Conservation (phyloP, 306 rosid species). For the Gynostemma pentaphyllum region DNA sequence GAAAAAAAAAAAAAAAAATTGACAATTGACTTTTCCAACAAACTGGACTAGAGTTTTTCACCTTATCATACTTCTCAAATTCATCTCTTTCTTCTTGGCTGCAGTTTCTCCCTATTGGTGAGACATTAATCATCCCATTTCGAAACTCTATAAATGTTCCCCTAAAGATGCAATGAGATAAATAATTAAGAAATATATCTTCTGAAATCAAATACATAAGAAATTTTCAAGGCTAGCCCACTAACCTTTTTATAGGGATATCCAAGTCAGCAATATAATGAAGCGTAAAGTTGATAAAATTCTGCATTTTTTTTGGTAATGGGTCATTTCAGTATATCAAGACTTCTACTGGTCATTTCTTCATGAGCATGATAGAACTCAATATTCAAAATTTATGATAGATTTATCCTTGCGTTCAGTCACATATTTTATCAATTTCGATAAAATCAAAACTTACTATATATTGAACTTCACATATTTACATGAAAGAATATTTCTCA, state of each 20-base stretch:
- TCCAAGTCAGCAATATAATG: slow-evolving; percentile 94
- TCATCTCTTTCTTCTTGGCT: slow-evolving; percentile 98
- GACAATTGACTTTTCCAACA: background rate
- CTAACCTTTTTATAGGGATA: slow-evolving; percentile 81
- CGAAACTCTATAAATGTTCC: slow-evolving; percentile 92
- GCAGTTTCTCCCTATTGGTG: slow-evolving; percentile 91
- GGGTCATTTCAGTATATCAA: background rate
- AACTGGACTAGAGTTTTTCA: slow-evolving; percentile 13
- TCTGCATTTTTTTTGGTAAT: slow-evolving; percentile 39
- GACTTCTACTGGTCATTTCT: background rate
- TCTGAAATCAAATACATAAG: background rate
- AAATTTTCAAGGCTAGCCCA: slow-evolving; percentile 10
- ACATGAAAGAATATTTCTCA: background rate
- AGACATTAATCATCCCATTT: slow-evolving; percentile 85
- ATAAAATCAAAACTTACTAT: too few relatives aligned
- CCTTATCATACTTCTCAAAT: slow-evolving; percentile 89
- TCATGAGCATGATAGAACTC: background rate
- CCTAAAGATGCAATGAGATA: slow-evolving; percentile 21
- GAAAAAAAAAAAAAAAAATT: background rate
- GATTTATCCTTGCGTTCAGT: background rate
- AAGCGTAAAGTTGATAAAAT: slow-evolving; percentile 66
- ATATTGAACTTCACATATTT: background rate
- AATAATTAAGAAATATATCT: slow-evolving; percentile 2
- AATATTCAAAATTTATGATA: background rate
- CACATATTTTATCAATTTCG: too few relatives aligned